Evolutionary conservation across 1,284 basidiomycete species (phyloP).

Genomic region (Athelia sp.): DNA sequence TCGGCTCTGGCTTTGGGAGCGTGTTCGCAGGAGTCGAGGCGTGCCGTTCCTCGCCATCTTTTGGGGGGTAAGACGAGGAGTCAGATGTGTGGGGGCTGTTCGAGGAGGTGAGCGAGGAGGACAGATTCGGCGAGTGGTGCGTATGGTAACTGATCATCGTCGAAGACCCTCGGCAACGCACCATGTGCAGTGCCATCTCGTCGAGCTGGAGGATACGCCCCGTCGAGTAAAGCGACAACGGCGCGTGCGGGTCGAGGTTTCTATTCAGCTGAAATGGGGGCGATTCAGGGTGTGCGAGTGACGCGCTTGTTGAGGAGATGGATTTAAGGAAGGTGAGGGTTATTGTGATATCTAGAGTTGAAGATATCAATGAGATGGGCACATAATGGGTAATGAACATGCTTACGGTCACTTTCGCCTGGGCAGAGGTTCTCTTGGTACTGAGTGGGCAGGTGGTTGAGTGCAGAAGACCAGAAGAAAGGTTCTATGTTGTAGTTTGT

Average conservation of each 20-base stretch:
- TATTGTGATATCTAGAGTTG: conserved; percentile 56
- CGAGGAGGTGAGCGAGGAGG: too few species aligned
- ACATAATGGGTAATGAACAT: not conserved
- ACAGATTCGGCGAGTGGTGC: conserved; percentile 1
- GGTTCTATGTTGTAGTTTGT: conserved; percentile 47
- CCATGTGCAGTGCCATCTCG: conserved; percentile 44
- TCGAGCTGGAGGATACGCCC: conserved; percentile 37
- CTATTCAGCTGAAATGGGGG: conserved; percentile 14
- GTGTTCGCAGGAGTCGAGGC: too few species aligned
- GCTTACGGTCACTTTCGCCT: conserved; percentile 42
- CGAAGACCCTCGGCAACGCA: conserved; percentile 24
- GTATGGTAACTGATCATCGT: conserved; percentile 48
- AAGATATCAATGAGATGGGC: not conserved
- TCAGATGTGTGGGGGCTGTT: too few species aligned
- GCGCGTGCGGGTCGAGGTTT: conserved; percentile 24
- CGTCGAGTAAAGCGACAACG: conserved; percentile 13
- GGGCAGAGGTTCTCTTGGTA: conserved; percentile 38
- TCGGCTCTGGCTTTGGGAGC: conserved; percentile 14
- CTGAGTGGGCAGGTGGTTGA: conserved; percentile 51
- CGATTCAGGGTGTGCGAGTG: conserved; percentile 7
- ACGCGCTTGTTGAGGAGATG: not conserved
- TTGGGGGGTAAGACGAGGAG: too few species aligned
- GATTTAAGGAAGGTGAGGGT: conserved; percentile 40
- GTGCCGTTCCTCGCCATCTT: too few species aligned
- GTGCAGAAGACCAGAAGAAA: conserved; percentile 53